A percentile compares a stretch with the other conserved stretches of the same genome.
phyloP scores from a whole-genome alignment of 2,329 filamentous ascomycete species.

The Aspergillus novofumigatus region DNA sequence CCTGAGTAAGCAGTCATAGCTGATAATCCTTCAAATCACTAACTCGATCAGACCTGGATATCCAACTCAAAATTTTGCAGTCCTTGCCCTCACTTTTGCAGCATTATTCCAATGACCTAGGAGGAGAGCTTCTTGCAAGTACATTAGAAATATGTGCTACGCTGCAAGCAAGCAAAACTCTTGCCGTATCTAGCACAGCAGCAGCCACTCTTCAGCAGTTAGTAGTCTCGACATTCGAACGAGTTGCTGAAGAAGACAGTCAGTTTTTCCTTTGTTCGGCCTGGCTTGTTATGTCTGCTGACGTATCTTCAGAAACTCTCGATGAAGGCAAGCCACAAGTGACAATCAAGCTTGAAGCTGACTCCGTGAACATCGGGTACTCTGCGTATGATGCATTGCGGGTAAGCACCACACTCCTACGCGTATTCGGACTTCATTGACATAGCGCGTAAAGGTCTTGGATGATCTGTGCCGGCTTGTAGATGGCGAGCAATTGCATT shows the following conservation, averaged over 20 bases:
- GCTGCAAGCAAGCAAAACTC: slow-evolving; percentile 85
- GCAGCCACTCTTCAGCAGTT: slow-evolving; percentile 95
- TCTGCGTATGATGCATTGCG: slow-evolving; percentile 83
- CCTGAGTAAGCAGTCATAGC: slow-evolving; percentile 51
- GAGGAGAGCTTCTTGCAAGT: slow-evolving; percentile 74
- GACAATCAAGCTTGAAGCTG: slow-evolving; percentile 64
- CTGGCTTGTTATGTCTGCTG: slow-evolving; percentile 1
- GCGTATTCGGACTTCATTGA: slow-evolving; percentile 7
- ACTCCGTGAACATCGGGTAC: slow-evolving; percentile 62
- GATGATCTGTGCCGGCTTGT: slow-evolving; percentile 85
- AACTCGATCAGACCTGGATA: slow-evolving; percentile 60
- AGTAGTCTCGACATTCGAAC: slow-evolving; percentile 88
- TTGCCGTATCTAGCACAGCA: slow-evolving; percentile 90
- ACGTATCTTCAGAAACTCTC: slow-evolving; percentile 16
- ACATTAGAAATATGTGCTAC: slow-evolving; percentile 88
- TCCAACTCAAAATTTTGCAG: slow-evolving; percentile 93
- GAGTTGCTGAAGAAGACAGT: slow-evolving; percentile 79
- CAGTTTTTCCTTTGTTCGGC: slow-evolving; percentile 30
- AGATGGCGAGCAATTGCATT: slow-evolving; percentile 77
- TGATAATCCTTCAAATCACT: slow-evolving; percentile 12
- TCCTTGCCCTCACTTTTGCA: slow-evolving; percentile 84
- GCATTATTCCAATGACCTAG: slow-evolving; percentile 79
- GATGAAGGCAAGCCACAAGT: slow-evolving; percentile 56
- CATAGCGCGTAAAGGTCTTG: slow-evolving; percentile 57
- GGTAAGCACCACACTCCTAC: slow-evolving; percentile 40